phyloP scores from a whole-genome alignment of 768 basidiomycete species.

The Russula dissimulans region DNA sequence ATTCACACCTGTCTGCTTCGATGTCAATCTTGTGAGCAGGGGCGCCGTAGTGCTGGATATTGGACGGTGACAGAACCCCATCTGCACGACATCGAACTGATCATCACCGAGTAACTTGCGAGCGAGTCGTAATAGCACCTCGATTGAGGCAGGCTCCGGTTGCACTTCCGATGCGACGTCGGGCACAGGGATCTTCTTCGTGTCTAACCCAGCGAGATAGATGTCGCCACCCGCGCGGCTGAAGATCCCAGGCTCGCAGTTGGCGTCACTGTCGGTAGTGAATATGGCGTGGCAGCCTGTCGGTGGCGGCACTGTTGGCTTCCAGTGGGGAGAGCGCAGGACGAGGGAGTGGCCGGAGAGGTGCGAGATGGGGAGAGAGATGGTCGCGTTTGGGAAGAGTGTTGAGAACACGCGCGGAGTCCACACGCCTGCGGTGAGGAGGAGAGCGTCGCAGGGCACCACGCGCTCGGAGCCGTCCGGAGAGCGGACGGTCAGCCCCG shows the following conservation, averaged over 20 bases:
- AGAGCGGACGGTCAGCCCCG: conserved; percentile 2
- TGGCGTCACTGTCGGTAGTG: conserved; percentile 22
- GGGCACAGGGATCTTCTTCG: conserved; percentile 20
- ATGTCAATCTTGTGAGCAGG: conserved; percentile 25
- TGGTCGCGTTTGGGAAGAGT: conserved; percentile 26
- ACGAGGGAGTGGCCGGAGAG: conserved; percentile 26
- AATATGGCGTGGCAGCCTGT: conserved; percentile 27
- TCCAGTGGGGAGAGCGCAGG: conserved; percentile 1
- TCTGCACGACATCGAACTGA: conserved; percentile 22
- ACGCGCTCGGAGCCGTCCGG: conserved; percentile 8
- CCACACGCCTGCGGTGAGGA: conserved; percentile 33
- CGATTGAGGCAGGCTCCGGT: conserved; percentile 8
- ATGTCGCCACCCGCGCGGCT: conserved; percentile 25
- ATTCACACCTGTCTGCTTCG: conserved; percentile 24
- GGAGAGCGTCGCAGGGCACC: conserved; percentile 24
- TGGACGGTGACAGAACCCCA: conserved; percentile 31
- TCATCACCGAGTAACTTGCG: conserved; percentile 16
- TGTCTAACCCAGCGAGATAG: conserved; percentile 29
- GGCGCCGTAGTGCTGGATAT: conserved; percentile 27
- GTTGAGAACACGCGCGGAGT: conserved; percentile 26
- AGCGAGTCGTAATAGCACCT: conserved; percentile 11
- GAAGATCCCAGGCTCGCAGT: conserved; percentile 29
- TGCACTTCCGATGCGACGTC: conserved; percentile 20
- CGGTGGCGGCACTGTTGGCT: too few relatives aligned
- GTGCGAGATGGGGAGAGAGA: conserved; percentile 24